phyloP scores from a whole-genome alignment of 257 asterid species.

The Cruciata laevipes region DNA sequence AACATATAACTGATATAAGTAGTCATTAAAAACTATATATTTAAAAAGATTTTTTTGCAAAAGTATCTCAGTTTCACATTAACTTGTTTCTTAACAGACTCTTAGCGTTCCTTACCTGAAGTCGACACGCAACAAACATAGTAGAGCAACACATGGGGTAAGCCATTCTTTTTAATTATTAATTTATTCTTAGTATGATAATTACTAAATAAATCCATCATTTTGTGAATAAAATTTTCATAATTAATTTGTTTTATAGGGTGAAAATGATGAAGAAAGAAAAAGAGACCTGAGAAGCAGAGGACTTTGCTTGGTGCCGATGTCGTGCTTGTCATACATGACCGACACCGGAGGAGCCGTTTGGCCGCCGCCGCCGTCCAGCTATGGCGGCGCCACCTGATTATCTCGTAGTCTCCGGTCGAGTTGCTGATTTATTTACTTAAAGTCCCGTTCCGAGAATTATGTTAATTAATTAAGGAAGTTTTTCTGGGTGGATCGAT shows the following conservation, averaged over 20 bases:
- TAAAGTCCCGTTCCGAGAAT: too few relatives aligned
- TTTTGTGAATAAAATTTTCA: too few relatives aligned
- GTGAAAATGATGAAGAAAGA: slow-evolving; percentile 37
- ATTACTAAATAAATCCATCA: too few relatives aligned
- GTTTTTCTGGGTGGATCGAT: neutral
- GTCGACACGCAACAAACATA: slow-evolving; percentile 48
- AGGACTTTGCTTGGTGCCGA: slow-evolving; percentile 81
- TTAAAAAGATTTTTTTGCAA: too few relatives aligned
- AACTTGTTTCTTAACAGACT: slow-evolving; percentile 38
- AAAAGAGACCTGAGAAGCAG: slow-evolving; percentile 58
- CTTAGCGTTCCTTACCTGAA: slow-evolving; percentile 85
- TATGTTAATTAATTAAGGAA: too few relatives aligned
- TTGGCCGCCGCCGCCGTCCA: slow-evolving; percentile 70
- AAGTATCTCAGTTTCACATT: neutral
- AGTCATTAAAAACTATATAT: too few relatives aligned
- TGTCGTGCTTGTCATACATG: slow-evolving; percentile 66
- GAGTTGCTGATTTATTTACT: neutral
- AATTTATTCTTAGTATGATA: too few relatives aligned
- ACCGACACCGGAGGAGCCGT: slow-evolving; percentile 55
- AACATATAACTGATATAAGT: too few relatives aligned
- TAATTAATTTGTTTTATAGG: too few relatives aligned
- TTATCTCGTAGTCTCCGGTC: neutral
- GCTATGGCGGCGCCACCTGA: slow-evolving; percentile 38
- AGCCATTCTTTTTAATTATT: slow-evolving; percentile 2
- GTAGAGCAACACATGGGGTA: slow-evolving; percentile 52